phyloP scores from a whole-genome alignment of 257 asterid genomes.

The Voacanga thouarsii region DNA sequence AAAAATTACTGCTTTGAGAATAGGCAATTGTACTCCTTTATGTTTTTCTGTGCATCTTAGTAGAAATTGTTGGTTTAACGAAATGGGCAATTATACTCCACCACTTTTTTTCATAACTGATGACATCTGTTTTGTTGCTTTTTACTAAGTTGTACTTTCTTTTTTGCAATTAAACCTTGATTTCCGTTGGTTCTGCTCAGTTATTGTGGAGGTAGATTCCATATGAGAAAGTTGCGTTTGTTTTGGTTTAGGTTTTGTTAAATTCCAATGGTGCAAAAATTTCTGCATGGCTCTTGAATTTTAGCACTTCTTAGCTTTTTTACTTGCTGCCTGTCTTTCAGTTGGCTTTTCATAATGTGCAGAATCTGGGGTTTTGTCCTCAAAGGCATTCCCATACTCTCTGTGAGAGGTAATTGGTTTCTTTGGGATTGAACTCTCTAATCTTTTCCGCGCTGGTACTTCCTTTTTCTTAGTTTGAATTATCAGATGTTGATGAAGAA shows the following conservation, averaged over 20 bases:
- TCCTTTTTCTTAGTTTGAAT: background rate
- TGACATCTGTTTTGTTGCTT: background rate
- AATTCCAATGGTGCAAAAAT: background rate
- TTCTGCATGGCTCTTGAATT: background rate
- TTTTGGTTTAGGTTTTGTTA: background rate
- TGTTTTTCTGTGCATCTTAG: background rate
- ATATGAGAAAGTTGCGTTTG: background rate
- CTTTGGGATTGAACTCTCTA: slow-evolving; percentile 16
- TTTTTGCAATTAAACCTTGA: background rate
- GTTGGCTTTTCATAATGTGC: slow-evolving; percentile 34
- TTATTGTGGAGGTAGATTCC: background rate
- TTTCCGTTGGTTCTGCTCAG: background rate
- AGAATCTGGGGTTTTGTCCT: slow-evolving; percentile 34
- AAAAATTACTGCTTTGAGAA: background rate
- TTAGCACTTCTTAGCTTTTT: background rate
- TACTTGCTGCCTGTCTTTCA: slow-evolving; percentile 7
- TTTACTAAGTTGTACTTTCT: background rate
- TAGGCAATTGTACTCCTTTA: background rate
- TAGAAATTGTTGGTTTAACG: background rate
- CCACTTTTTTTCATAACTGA: background rate
- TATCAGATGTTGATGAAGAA: background rate
- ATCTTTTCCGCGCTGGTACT: slow-evolving; percentile 1
- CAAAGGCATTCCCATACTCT: slow-evolving; percentile 35
- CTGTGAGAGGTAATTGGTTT: slow-evolving; percentile 27
- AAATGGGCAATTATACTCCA: background rate